Percentiles rank a stretch among this genome's conserved stretches.
Evolutionary conservation across 768 basidiomycete genomes (phyloP).

Genomic region (Collybiopsis confluens): DNA sequence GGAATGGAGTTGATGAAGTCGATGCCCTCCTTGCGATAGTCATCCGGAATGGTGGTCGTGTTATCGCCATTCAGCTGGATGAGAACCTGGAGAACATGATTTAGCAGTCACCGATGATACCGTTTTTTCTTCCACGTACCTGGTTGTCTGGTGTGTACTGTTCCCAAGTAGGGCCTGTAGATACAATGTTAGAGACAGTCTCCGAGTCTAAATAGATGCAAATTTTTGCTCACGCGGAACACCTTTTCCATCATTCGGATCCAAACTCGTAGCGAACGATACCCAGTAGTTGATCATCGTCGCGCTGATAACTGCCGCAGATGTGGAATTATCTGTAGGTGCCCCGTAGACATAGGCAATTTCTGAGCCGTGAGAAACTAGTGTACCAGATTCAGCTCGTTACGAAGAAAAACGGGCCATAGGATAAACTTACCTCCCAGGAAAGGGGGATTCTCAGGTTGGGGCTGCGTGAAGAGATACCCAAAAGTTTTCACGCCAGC

Average conservation of each 20-base stretch:
- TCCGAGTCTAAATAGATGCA: no score
- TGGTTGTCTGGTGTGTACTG: constrained; percentile 10
- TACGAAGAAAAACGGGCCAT: background rate
- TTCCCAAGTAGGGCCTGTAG: constrained; percentile 7
- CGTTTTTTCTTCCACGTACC: no score
- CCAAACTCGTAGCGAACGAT: constrained; percentile 24
- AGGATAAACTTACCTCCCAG: constrained; percentile 11
- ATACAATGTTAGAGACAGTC: no score
- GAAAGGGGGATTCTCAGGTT: constrained; percentile 5
- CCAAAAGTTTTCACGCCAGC: constrained; percentile 3
- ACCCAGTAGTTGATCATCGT: constrained; percentile 29
- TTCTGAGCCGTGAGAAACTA: constrained; percentile 29
- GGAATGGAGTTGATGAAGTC: constrained; percentile 21
- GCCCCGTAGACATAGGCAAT: constrained; percentile 27
- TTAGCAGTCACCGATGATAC: no score
- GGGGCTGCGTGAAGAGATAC: constrained; percentile 16
- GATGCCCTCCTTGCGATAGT: constrained; percentile 23
- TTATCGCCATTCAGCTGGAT: constrained; percentile 25
- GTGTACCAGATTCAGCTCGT: background rate
- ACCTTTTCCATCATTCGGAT: constrained; percentile 27
- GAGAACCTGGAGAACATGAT: constrained; percentile 13
- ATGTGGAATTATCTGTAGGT: constrained; percentile 11
- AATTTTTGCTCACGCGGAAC: constrained; percentile 14
- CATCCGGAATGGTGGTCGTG: constrained; percentile 22
- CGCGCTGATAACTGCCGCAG: constrained; percentile 16